Conservation (phyloP, 2,329 filamentous ascomycete species). For the Arthroderma sp. region DNA sequence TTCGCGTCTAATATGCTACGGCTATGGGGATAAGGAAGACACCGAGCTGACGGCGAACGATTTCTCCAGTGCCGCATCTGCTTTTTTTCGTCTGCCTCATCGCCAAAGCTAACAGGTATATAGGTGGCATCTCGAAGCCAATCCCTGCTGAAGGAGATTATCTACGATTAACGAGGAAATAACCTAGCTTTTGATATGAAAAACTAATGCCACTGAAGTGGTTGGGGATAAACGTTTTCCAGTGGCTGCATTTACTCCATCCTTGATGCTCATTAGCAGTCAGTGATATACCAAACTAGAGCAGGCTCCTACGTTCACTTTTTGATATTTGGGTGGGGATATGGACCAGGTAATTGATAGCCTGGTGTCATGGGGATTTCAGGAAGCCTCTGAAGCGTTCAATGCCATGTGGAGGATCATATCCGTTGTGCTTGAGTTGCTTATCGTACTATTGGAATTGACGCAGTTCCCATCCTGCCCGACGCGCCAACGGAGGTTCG, state of each 20-base stretch:
- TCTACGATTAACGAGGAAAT: too few species aligned
- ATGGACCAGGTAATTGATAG: conserved; percentile 27
- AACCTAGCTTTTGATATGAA: conserved; percentile 44
- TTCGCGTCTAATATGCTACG: conserved; percentile 41
- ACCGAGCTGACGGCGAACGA: conserved; percentile 45
- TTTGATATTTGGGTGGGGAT: conserved; percentile 46
- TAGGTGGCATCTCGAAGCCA: neutral
- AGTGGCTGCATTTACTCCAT: conserved; percentile 27
- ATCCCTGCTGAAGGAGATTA: too few species aligned
- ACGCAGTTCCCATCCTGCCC: conserved; percentile 3
- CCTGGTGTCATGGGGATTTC: conserved; percentile 17
- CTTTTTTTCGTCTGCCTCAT: conserved; percentile 47
- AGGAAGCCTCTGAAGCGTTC: conserved; percentile 12
- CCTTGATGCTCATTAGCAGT: conserved; percentile 18
- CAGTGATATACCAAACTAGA: conserved; percentile 33
- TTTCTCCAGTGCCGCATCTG: conserved; percentile 49
- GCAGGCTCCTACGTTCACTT: conserved; percentile 41
- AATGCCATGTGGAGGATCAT: conserved; percentile 12
- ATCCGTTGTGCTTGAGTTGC: conserved; percentile 4
- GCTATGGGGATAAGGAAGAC: conserved; percentile 51
- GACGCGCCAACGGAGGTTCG: conserved; percentile 7
- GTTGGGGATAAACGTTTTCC: conserved; percentile 44
- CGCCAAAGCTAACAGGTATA: conserved; percentile 45
- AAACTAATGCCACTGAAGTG: conserved; percentile 48
- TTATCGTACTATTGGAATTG: conserved; percentile 5